Conservation (phyloP, 2,329 filamentous ascomycete species). For the Mycocentrospora acerina region DNA sequence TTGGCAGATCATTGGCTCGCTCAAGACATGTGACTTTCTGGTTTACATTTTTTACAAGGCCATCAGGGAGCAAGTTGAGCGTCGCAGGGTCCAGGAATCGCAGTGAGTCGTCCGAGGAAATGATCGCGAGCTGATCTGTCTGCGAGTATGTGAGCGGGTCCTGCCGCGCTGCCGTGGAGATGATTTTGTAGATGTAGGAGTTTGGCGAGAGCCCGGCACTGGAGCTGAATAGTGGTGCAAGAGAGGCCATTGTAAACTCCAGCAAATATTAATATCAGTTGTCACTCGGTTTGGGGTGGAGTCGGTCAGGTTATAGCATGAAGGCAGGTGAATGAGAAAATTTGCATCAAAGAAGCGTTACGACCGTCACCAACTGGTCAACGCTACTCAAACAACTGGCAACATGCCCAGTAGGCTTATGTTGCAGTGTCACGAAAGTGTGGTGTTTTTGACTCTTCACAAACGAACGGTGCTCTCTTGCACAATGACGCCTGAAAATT, state of each 20-base stretch:
- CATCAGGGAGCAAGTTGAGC: constrained; percentile 55
- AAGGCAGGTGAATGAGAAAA: constrained; percentile 11
- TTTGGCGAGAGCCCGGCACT: constrained; percentile 33
- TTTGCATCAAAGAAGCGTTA: constrained; percentile 6
- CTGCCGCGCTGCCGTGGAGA: constrained; percentile 34
- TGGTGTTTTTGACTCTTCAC: too few species aligned
- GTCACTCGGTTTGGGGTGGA: background rate
- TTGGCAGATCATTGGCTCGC: constrained; percentile 53
- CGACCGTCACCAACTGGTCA: too few species aligned
- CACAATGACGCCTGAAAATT: too few species aligned
- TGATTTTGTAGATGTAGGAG: constrained; percentile 44
- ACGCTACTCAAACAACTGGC: too few species aligned
- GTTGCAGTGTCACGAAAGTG: too few species aligned
- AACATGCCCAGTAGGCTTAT: too few species aligned
- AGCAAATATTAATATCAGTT: background rate
- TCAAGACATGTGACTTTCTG: constrained; percentile 65
- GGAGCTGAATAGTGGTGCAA: constrained; percentile 17
- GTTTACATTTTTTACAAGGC: constrained; percentile 55
- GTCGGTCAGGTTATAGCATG: background rate
- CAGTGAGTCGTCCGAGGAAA: constrained; percentile 71
- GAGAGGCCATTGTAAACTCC: constrained; percentile 17
- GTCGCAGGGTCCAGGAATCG: constrained; percentile 63
- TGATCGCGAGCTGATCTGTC: constrained; percentile 55
- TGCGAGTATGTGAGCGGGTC: constrained; percentile 33
- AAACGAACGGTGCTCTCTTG: too few species aligned